Evolutionary conservation across 2,329 filamentous ascomycete species (phyloP), one percentile per base, ranked within the genome.

Genomic region (Aspergillus eucalypticola): DNA sequence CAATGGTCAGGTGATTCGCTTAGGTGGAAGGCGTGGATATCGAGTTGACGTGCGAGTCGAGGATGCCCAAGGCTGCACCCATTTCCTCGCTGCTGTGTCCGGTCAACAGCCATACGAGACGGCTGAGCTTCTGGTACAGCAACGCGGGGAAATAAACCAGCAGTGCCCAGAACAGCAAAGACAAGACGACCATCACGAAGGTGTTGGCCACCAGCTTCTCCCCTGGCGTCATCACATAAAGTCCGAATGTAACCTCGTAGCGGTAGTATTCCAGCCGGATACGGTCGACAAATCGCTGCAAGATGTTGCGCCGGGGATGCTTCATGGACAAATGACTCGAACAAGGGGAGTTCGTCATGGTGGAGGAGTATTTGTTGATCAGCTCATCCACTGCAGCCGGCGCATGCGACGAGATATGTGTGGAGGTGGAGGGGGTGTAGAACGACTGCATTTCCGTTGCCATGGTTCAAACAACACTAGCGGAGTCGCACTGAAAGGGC

Each of bases 161-260:
- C 23, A 75, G 54, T 1, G 73, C 73, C 74, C 75, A 78, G 35
- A 73, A 48, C 4, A 78, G 66, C 8, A 78, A 69, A 19, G 63
- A 67, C 41, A 77, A 54, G 48, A 73, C 67, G 8, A 75, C 63
- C 1, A 79, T 39, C 23, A 79, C 71, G 51, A 79, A 75, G 5
- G 71, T 67, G 60, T 81, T 80, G 59, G 77, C 71, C 10, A 76
- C 71, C 8, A 76, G 62, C 59, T 79, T 82, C 64, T 82, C 79
- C 50, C 66, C 71, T 1, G 76, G 71, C 0, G 76, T 79, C 75
- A 81, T 73, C 23, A 79, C 71, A 62, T 80, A 81, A 6, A 78
- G 65, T 5, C 76, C 75, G 58, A 77, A 80, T 3, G 78, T 81
- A 50, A 81, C 77, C 64, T 81, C 78, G 62, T 80, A 81, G 56